These are phyloP conservation scores for Calonectria fujianensis DNA, from an alignment of 2,329 filamentous ascomycete species.

Conservation along the genomic window DNA sequence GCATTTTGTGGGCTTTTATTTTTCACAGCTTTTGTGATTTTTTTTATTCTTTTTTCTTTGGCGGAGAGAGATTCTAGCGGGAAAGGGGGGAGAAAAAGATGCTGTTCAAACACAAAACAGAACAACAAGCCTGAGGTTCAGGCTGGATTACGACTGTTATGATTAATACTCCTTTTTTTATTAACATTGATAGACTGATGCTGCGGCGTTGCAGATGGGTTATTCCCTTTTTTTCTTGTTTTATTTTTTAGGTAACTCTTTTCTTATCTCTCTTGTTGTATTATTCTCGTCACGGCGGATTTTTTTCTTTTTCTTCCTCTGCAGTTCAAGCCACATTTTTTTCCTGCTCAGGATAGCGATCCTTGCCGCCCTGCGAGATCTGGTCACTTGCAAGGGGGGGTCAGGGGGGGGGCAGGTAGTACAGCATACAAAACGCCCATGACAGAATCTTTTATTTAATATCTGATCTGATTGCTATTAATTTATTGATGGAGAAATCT, in stretches of 20 bases:
- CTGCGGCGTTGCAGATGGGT: slow-evolving; percentile 35
- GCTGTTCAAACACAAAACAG: slow-evolving; percentile 21
- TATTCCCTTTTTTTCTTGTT: slow-evolving; percentile 10
- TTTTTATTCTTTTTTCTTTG: background rate
- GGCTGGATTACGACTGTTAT: slow-evolving; percentile 34
- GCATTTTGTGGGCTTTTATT: slow-evolving; percentile 23
- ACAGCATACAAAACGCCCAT: background rate
- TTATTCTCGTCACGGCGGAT: slow-evolving; percentile 10
- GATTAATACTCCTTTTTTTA: slow-evolving; percentile 24
- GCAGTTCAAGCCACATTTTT: slow-evolving; percentile 4
- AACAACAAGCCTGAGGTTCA: slow-evolving; percentile 9
- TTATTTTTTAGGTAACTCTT: slow-evolving; percentile 17
- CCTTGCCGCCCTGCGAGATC: background rate
- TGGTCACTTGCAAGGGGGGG: background rate
- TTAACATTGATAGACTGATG: slow-evolving; percentile 29
- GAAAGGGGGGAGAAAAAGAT: slow-evolving; percentile 6
- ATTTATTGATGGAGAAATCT: slow-evolving; percentile 7
- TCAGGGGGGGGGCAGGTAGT: background rate
- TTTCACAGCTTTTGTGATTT: background rate
- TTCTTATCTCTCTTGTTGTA: background rate
- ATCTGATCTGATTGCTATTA: background rate
- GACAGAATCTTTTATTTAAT: slow-evolving; percentile 10
- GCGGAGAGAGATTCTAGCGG: background rate
- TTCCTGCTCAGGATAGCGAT: background rate
- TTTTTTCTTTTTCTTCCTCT: background rate